Evolutionary conservation across 192 early-diverging fungal species (phyloP).

Genomic region (Entophlyctis luteolus): DNA sequence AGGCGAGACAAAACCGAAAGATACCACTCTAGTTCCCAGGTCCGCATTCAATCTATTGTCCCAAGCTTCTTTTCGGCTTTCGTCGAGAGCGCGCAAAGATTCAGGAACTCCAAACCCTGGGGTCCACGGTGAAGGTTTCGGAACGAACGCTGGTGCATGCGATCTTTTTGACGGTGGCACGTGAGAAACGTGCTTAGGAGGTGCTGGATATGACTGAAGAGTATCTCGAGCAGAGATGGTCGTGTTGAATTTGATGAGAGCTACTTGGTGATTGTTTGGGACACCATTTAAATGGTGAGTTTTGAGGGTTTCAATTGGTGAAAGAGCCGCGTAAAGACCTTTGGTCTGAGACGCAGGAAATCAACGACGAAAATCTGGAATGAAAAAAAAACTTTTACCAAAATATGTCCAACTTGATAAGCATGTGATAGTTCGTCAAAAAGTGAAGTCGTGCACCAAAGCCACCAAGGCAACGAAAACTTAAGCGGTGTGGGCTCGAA

Average conservation of each 20-base stretch:
- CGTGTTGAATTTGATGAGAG: conserved; percentile 2
- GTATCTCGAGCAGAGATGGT: background rate
- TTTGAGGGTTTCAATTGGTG: background rate
- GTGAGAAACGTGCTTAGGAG: conserved; percentile 1
- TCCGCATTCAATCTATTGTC: conserved; percentile 16
- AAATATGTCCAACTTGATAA: background rate
- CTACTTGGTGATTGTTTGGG: conserved; percentile 2
- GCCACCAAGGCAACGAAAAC: conserved; percentile 6
- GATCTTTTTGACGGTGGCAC: background rate
- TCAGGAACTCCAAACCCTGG: conserved; percentile 14
- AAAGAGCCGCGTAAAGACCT: background rate
- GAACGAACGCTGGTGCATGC: background rate
- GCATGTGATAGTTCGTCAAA: background rate
- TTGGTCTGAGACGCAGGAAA: background rate
- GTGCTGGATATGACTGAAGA: background rate
- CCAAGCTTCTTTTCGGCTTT: conserved; percentile 7
- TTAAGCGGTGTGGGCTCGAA: background rate
- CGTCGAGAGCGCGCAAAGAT: background rate
- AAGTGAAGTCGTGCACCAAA: background rate
- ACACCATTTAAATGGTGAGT: background rate
- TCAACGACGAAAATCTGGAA: background rate
- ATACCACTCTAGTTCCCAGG: conserved; percentile 4
- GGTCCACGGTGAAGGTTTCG: background rate
- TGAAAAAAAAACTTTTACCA: background rate
- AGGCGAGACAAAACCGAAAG: background rate